phyloP scores from a whole-genome alignment of 352 stramenopile genomes.

The Pythium coloratum region DNA sequence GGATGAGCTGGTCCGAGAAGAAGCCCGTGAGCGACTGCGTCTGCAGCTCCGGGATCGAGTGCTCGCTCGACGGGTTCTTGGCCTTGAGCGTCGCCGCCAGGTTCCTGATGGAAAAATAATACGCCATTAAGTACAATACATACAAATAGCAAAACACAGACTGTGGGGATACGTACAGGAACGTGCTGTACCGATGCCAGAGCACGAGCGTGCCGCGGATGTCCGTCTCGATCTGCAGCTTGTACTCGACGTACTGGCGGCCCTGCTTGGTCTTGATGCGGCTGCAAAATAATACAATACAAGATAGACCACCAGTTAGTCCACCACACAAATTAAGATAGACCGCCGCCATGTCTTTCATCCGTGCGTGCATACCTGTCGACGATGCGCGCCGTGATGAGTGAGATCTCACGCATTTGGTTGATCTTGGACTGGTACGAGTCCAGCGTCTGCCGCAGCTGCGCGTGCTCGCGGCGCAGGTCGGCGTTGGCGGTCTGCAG shows the following conservation, averaged over 20 bases:
- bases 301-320: not conserved
- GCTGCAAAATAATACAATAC: slow-evolving; percentile 28
- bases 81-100: slow-evolving; percentile 77
- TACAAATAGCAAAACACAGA: not conserved
- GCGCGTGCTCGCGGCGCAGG: slow-evolving; percentile 76
- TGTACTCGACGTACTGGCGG: slow-evolving; percentile 88
- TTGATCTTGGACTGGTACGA: slow-evolving; percentile 90
- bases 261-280: slow-evolving; percentile 87
- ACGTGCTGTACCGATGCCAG: slow-evolving; percentile 89
- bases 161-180: slow-evolving; percentile 51
- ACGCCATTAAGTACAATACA: not conserved
- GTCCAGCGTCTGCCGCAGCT: slow-evolving; percentile 82
- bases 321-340: slow-evolving; percentile 1
- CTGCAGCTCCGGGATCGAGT: slow-evolving; percentile 79
- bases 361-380: slow-evolving; percentile 53
- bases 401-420: slow-evolving; percentile 84
- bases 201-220: slow-evolving; percentile 83
- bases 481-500: slow-evolving; percentile 79
- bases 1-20: slow-evolving; percentile 85
- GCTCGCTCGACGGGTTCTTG: slow-evolving; percentile 73
- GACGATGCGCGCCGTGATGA: slow-evolving; percentile 83
- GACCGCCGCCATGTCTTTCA: not conserved
- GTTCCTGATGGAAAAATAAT: slow-evolving; percentile 40
- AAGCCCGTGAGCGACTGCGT: slow-evolving; percentile 81
- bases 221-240: slow-evolving; percentile 87